Evolutionary conservation across 305 asterid species (phyloP), one percentile per base, ranked within the genome.

Genomic region (Stenogyne calaminthoides): DNA sequence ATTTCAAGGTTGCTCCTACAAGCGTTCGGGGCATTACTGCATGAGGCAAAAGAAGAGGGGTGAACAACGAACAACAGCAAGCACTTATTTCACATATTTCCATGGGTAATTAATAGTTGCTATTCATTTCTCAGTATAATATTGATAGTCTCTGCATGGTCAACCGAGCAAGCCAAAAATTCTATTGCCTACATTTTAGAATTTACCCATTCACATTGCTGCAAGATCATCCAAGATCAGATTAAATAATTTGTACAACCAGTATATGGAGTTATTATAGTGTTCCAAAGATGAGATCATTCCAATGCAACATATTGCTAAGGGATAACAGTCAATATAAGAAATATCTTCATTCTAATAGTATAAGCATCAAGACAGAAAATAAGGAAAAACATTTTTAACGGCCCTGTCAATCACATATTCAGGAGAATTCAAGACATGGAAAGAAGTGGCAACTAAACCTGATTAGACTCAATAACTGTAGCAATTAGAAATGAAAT

Each of bases 1-100:
- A 86, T 84, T 91, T 91, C 90, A 93, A 80, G 73, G 91, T 86
- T 82, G 97, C 99, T 79, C 98, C 99, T 20, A 87, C 96, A 65
- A 89, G 70, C 11, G 85, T 88, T 76, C 89, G 86, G 9, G 99
- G 99, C 84, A 93, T 95, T 74, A 87, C 99, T 95, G 96, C 87
- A 74, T 52, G 25, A n/a, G 44, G 74, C 49, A 74, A 57, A 70
- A 75, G 5, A 72, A 78, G 70, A 77, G 59, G 69, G 52, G 18
- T 72, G 64, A 78, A 25, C 34, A 56, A 10, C 18, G 63, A 77
- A 71, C 64, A 65, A 65, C 67, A 58, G 63, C 49, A 71, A 12
- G 16, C 54, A 63, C 64, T 68, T 78, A 12, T 59, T 64, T 47
- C 36, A 2, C 56, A 64, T 64, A 49, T 64, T 68, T 20, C 15